A percentile compares a stretch with the other conserved stretches of the same genome.
phyloP scores from a whole-genome alignment of 768 basidiomycete species.

The Paxillus ammoniavirescens region DNA sequence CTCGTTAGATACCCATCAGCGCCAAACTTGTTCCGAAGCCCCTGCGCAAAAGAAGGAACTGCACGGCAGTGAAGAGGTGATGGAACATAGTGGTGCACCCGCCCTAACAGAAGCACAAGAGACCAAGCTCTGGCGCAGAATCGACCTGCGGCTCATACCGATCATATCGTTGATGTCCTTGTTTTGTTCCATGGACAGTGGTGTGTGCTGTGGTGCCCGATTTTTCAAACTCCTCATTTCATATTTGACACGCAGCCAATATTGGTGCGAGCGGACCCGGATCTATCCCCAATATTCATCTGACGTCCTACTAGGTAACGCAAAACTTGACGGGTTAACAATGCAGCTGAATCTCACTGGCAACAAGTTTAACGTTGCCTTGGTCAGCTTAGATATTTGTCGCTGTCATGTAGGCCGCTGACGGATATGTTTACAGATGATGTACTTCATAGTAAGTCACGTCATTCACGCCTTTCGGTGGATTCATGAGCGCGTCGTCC shows the following conservation, averaged over 20 bases:
- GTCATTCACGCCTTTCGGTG: constrained; percentile 29
- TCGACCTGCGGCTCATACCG: constrained; percentile 36
- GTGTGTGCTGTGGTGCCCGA: constrained; percentile 23
- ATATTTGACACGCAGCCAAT: constrained; percentile 49
- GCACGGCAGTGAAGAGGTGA: background rate
- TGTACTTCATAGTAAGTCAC: constrained; percentile 61
- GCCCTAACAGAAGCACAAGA: constrained; percentile 43
- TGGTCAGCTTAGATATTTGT: constrained; percentile 37
- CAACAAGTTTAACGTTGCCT: constrained; percentile 60
- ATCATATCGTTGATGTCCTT: constrained; percentile 53
- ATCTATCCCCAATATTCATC: background rate
- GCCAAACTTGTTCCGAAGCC: constrained; percentile 15
- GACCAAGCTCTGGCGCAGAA: constrained; percentile 51
- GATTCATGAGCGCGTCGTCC: constrained; percentile 29
- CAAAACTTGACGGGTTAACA: constrained; percentile 57
- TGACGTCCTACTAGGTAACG: constrained; percentile 45
- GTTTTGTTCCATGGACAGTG: constrained; percentile 61
- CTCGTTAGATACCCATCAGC: constrained; percentile 19
- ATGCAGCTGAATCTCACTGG: constrained; percentile 53
- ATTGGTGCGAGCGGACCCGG: constrained; percentile 35
- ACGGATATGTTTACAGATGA: constrained; percentile 41
- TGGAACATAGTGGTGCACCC: too few species aligned
- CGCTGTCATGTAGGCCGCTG: constrained; percentile 27
- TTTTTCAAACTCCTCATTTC: background rate
- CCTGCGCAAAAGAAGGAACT: too few species aligned